Evolutionary conservation across 2,329 filamentous ascomycete species (phyloP), one percentile per base, ranked within the genome.

Genomic region (Colletotrichum orchidophilum): DNA sequence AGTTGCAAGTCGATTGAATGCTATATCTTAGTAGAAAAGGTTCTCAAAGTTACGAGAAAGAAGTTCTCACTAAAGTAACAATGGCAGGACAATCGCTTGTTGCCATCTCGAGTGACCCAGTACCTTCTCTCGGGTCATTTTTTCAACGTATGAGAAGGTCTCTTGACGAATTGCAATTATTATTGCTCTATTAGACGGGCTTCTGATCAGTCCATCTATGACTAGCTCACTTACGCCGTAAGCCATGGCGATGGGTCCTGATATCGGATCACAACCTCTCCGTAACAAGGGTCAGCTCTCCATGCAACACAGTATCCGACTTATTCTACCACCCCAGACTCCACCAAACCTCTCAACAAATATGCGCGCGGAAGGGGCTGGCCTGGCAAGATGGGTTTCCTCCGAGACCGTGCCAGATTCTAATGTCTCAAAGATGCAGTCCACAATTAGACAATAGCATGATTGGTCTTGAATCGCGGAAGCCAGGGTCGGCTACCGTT

Each of bases 91-190:
- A 21, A 9, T 46, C 9, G 18, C 15, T 46, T 8, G 1, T 46
- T 46, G 39, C 39, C 21, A 11, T n/a, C 3, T 5, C 3, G 7
- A 46, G 5, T 46, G 3, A 1, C 7, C 21, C 8, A 11, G 5
- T 46, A 3, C 0, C n/a, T 21, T 0, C n/a, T 21, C 8, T 21
- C 3, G 21, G 9, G 3, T 9, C n/a, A 21, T 1, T 3, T 46
- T 46, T 46, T n/a, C 18, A 9, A 21, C 3, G 18, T 46, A 3
- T 33, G 6, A 7, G 31, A 7, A 33, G 8, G 8, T 33, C 31
- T 33, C 8, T 33, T 33, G 8, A 33, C 31, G 12, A 4, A 9
- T 7, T 33, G 31, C 8, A 33, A 33, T 33, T 9, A 2, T 33
- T 11, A 46, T 15, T 11, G 7, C 3, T n/a, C 39, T n/a, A 46